Conservation (phyloP, 257 asterid species). For the Solanum etuberosum region DNA sequence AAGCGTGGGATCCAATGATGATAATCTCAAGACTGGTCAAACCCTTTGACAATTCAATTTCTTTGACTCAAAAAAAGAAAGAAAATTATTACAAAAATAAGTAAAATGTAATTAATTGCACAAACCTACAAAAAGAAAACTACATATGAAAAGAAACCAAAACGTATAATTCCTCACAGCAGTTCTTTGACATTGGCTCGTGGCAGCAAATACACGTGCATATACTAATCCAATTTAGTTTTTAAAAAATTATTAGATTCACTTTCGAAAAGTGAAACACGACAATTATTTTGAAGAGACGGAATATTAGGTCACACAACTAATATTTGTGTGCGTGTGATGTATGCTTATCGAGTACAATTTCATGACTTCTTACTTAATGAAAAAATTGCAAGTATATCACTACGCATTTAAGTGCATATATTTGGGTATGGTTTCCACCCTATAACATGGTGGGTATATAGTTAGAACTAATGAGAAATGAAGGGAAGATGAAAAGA, state of each 20-base stretch:
- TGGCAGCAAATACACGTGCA: background rate
- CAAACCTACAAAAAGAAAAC: background rate
- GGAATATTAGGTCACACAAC: background rate
- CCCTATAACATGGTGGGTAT: background rate
- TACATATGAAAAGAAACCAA: background rate
- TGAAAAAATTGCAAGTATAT: background rate
- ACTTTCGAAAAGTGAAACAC: background rate
- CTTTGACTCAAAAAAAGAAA: background rate
- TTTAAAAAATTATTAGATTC: background rate
- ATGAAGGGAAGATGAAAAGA: too few relatives aligned
- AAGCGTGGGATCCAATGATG: conserved; percentile 3
- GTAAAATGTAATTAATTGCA: background rate
- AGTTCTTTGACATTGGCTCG: background rate
- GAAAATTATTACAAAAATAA: background rate
- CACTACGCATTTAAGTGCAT: background rate
- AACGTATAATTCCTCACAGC: background rate
- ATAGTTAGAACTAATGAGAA: too few relatives aligned
- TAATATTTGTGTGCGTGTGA: background rate
- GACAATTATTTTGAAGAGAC: background rate
- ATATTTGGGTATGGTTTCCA: background rate
- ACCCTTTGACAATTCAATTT: background rate
- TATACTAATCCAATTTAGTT: background rate
- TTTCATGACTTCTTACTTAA: background rate
- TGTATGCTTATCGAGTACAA: background rate
- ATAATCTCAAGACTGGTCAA: background rate